These are phyloP conservation scores for Paraleonurus japonicus DNA, from an alignment of 257 asterid species.

Conservation along the genomic window DNA sequence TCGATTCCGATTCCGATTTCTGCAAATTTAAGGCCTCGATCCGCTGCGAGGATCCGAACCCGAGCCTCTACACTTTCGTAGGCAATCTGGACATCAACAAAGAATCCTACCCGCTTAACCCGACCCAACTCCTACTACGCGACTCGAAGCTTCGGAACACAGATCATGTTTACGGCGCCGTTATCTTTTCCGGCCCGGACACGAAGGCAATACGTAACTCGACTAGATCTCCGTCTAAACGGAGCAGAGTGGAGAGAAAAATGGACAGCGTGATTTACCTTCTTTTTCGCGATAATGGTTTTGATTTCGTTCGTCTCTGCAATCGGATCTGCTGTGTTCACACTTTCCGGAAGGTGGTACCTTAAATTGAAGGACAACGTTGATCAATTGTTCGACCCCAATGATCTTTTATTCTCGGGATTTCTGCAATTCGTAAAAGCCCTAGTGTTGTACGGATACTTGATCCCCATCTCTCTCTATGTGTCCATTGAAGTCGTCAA, in stretches of 20 bases:
- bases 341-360: slow-evolving; percentile 45
- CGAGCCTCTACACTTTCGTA: slow-evolving; percentile 59
- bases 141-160: slow-evolving; percentile 76
- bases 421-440: slow-evolving; percentile 49
- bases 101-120: slow-evolving; percentile 32
- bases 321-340: slow-evolving; percentile 35
- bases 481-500: slow-evolving; percentile 70
- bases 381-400: slow-evolving; percentile 36
- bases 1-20: slow-evolving; percentile 41
- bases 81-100: slow-evolving; percentile 45
- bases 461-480: slow-evolving; percentile 71
- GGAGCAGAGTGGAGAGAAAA: slow-evolving; percentile 56
- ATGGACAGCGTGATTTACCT: slow-evolving; percentile 58
- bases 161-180: slow-evolving; percentile 49
- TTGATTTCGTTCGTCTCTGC: slow-evolving; percentile 45
- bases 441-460: slow-evolving; percentile 57
- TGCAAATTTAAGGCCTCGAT: slow-evolving; percentile 37
- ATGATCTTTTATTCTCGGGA: slow-evolving; percentile 25
- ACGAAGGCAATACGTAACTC: slow-evolving; percentile 60
- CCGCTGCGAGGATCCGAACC: slow-evolving; percentile 65
- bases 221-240: slow-evolving; percentile 58
- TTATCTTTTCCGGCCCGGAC: slow-evolving; percentile 57
- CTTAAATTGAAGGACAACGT: slow-evolving; percentile 16
- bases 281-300: slow-evolving; percentile 47
- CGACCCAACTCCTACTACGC: slow-evolving; percentile 52